Evolutionary conservation across 2,329 filamentous ascomycete species (phyloP).

Genomic region (Cladosporium cucumerinum): DNA sequence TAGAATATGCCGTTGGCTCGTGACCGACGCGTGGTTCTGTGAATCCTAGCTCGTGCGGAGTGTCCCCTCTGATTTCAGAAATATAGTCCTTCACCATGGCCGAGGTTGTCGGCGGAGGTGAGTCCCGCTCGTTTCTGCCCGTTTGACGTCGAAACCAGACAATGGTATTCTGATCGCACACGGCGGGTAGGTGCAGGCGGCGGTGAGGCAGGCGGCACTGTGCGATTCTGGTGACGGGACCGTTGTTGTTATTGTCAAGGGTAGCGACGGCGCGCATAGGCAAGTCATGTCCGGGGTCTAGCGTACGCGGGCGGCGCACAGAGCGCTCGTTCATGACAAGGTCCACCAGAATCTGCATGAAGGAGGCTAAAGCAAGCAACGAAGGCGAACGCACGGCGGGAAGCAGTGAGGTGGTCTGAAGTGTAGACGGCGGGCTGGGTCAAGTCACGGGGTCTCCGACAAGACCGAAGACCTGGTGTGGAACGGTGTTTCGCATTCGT

Average conservation of each 20-base stretch:
- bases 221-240: conserved; percentile 7
- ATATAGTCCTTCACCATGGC: not conserved
- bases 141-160: conserved; percentile 1
- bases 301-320: conserved; percentile 12
- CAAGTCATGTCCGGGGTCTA: conserved; percentile 16
- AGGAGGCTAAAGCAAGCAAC: conserved; percentile 1
- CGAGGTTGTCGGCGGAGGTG: not conserved
- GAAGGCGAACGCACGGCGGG: not conserved
- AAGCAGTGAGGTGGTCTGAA: not conserved
- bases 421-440: too few relatives aligned
- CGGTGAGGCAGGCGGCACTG: conserved; percentile 5
- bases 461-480: not conserved
- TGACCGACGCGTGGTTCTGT: conserved; percentile 15
- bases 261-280: not conserved
- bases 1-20: conserved; percentile 12
- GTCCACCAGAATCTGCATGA: conserved; percentile 8
- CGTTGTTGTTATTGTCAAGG: conserved; percentile 12
- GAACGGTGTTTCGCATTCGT: not conserved
- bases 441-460: not conserved
- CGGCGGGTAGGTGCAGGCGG: conserved; percentile 1
- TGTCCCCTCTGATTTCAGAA: not conserved
- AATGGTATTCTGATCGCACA: conserved; percentile 11
- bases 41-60: not conserved
- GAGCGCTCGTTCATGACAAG: conserved; percentile 13
- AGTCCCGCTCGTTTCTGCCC: not conserved